Evolutionary conservation across 495 filamentous ascomycete genomes (phyloP), one percentile per base, ranked within the genome.

Genomic region (Daldinia concentrica): DNA sequence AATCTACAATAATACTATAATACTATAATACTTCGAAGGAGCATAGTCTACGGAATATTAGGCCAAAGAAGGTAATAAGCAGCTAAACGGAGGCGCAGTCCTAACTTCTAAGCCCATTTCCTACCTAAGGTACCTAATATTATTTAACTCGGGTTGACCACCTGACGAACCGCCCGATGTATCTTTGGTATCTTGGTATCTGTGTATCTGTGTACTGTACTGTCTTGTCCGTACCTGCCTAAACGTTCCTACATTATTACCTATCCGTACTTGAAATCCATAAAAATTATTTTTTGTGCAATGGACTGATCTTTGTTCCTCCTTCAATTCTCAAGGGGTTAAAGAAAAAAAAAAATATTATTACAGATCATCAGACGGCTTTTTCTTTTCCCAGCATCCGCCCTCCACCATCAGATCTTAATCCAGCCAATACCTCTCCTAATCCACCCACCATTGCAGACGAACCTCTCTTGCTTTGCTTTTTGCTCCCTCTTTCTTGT

Each of bases 221-320:
- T 29, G 45, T 30, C 30, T n/a, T 50, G 17, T 50, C 15, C 11
- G 61, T 73, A 73, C 70, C 70, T 73, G 65, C 61, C 70, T 68
- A 73, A 68, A 65, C 60, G 50, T 68, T 52, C 56, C 26, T 60
- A 62, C 61, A 45, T 64, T 34, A 34, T 34, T 34, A 66, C 32
- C 45, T 52, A 52, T n/a, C 48, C 11, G 68, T 55, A 55, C 51
- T 66, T 54, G 56, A 72, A 24, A 73, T 73, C 66, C 71, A 73
- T 73, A 73, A 69, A 72, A 62, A 65, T 60, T 58, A 58, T 55
- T 66, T 73, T 73, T 73, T 73, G 71, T 73, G 71, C 71, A 73
- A 69, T 72, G 59, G 37, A 69, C 63, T 66, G 60, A 66, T 32
- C 71, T 73, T 73, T 73, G 71, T 73, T 64, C 59, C 55, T 72